Evolutionary conservation across 1,284 basidiomycete genomes (phyloP), one percentile per base, ranked within the genome.

Genomic region (Melampsora larici-populina): DNA sequence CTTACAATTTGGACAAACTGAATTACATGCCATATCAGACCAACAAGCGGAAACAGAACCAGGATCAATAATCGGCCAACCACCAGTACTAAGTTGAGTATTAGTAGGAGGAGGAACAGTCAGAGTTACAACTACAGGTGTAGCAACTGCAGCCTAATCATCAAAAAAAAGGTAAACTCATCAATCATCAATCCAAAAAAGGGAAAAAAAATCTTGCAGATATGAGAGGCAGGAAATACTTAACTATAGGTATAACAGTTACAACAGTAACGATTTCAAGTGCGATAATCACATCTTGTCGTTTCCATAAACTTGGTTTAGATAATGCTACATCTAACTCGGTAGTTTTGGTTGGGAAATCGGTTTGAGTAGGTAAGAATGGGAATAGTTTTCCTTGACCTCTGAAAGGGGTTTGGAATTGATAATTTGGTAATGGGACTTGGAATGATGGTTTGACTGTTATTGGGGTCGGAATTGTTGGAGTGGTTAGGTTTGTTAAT

Each of bases 1-100:
- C 74, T 6, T 49, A 76, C 74, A 76, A 31, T 76, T 76, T n/a
- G 74, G 74, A 29, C 74, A 76, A 31, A 76, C 74, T 18, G 65
- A 68, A 40, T 76, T 76, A 40, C 74, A 76, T 1, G 74, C 74
- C 33, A 60, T 60, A 60, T 76, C 74, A 18, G 74, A 76, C 74
- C 74, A 76, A 26, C 74, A 76, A 17, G 74, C 65, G 17, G 65
- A 33, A 9, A 66, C 33, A 1, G 74, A 76, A 33, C 65, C 65
- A 11, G 74, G 74, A 49, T 69, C 48, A 43, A 76, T 76, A 66
- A 76, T 76, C 6, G 74, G 74, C 74, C 74, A 76, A 5, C 66
- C 65, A 33, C 74, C 74, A 21, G 26, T 43, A 24, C 31, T 66
- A 31, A 75, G 29, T 49, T 65, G 63, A 6, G 74, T 76, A 8